These are phyloP conservation scores for Mesotaenium endlicherianum DNA, from an alignment of 139 green algal species.

Conservation along the genomic window DNA sequence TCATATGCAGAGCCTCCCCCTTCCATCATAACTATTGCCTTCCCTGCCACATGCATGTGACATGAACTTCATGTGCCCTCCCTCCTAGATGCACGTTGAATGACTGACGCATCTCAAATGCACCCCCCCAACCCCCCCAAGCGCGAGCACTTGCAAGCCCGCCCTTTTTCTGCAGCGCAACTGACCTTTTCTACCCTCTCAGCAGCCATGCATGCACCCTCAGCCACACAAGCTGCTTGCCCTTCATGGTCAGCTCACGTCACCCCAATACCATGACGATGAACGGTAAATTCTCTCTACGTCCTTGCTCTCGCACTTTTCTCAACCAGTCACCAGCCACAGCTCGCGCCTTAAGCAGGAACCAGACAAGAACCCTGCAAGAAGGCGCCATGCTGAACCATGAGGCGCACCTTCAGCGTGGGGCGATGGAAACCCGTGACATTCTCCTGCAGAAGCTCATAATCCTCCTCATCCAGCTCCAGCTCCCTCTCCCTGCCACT, in stretches of 20 bases:
- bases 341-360: background rate
- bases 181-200: no score
- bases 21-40: no score
- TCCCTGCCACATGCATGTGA: background rate
- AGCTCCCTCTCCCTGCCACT: conserved; percentile 41
- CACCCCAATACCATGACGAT: background rate
- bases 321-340: background rate
- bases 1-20: no score
- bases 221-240: no score
- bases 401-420: background rate
- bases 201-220: no score
- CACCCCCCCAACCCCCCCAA: background rate
- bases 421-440: background rate
- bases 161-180: no score
- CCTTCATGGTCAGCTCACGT: no score
- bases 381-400: no score
- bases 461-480: conserved; percentile 88
- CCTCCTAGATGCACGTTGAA: background rate
- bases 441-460: conserved; percentile 83
- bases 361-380: background rate
- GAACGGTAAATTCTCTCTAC: background rate
- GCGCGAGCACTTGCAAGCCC: background rate
- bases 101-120: background rate
- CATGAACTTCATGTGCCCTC: background rate
- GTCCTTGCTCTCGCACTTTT: background rate